Conservation (phyloP, 164 flowering plant genomes). For the Macadamia tetraphylla region DNA sequence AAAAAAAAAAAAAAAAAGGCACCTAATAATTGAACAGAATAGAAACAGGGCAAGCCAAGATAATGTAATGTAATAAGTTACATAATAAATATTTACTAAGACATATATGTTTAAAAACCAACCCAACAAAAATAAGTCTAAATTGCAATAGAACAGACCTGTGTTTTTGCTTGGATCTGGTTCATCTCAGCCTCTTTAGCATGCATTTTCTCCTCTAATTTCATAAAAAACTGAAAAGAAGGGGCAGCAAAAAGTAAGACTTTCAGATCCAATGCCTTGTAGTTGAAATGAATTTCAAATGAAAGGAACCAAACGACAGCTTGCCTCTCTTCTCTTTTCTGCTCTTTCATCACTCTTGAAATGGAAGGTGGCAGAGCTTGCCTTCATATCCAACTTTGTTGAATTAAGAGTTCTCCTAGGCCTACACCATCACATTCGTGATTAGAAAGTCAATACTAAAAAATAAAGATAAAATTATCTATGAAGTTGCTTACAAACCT, state of each 20-base stretch:
- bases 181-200: conserved; percentile 61
- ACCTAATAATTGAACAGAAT: too few species aligned
- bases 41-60: too few species aligned
- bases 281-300: conserved; percentile 1
- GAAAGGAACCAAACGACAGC: conserved; percentile 16
- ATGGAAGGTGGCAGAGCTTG: conserved; percentile 24
- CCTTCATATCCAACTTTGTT: conserved; percentile 21
- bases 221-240: conserved; percentile 40
- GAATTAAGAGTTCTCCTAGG: conserved; percentile 20
- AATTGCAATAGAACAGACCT: conserved; percentile 26
- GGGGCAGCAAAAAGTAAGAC: conserved; percentile 1
- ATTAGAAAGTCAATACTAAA: conserved; percentile 1
- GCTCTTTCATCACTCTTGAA: conserved; percentile 59
- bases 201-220: conserved; percentile 51
- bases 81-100: too few species aligned
- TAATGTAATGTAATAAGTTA: too few species aligned
- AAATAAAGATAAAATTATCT: not conserved
- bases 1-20: too few species aligned
- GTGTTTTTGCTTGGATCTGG: conserved; percentile 54
- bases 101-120: not conserved
- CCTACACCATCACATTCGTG: conserved; percentile 22
- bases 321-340: conserved; percentile 71
- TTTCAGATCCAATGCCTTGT: not conserved
- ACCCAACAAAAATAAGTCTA: not conserved
- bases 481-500: conserved; percentile 31